Conservation (phyloP, 306 rosid species). For the Cicer cuneatum region DNA sequence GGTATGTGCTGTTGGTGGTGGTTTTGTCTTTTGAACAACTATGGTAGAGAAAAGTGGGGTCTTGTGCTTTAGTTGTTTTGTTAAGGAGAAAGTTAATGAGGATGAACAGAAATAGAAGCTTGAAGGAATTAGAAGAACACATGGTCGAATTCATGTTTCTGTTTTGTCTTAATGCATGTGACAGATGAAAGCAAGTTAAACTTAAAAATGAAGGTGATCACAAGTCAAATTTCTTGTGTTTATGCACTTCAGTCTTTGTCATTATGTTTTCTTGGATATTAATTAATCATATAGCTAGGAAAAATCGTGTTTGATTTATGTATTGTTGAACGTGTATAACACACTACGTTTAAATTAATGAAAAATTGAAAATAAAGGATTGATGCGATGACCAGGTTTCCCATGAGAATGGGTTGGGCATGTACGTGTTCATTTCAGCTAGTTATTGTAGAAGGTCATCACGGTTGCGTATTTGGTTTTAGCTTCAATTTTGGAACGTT, state of each 20-base stretch:
- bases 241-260: conserved; percentile 8
- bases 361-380: not conserved
- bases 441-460: not conserved
- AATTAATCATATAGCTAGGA: not conserved
- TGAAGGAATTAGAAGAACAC: conserved; percentile 13
- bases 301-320: not conserved
- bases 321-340: not conserved
- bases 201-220: not conserved
- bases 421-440: not conserved
- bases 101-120: not conserved
- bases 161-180: not conserved
- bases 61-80: conserved; percentile 4
- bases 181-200: no score
- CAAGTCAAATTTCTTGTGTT: not conserved
- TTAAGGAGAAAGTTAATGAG: not conserved
- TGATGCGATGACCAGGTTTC: not conserved
- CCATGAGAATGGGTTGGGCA: not conserved
- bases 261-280: not conserved
- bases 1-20: not conserved
- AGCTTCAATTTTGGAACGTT: not conserved
- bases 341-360: not conserved
- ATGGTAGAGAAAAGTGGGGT: not conserved
- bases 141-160: not conserved
- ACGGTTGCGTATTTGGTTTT: not conserved
- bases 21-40: not conserved